Evolutionary conservation across 768 basidiomycete species (phyloP), one percentile per base, ranked within the genome.

Genomic region (Phlebiopsis gigantea): DNA sequence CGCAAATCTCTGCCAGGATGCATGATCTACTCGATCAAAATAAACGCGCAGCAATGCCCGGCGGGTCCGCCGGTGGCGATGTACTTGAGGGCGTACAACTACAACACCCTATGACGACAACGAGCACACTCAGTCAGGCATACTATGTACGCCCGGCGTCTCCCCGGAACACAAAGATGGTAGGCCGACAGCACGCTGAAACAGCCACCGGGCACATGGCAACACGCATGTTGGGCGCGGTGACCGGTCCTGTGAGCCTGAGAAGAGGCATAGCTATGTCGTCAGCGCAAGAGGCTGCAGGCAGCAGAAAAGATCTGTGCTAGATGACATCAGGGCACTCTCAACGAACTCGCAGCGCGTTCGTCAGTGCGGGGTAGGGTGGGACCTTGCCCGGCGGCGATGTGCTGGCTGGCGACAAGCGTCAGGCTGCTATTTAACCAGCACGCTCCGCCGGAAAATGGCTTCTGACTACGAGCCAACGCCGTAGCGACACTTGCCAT

Each of bases 321-420:
- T 4, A 9, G 50, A 51, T 51, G 50, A 51, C 50, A 51, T 51
- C 50, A 51, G 50, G 30, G 30, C 31, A 7, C 34, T 3, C 8
- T 21, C 31, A 51, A 29, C 46, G 28, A 26, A 5, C 50, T 41
- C 34, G 50, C 50, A 51, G 39, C 31, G 31, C 50, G 50, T 51
- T 51, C 50, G 50, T 51, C 50, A 51, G 50, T 51, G 50, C 31
- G 31, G 50, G 50, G 50, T 25, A 41, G 8, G 12, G 22, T 41
- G 9, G 34, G 19, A 24, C 2, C 3, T 2, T 14, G 31, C 8
- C 34, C 8, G n/a, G 19, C 50, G 26, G 3, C 50, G 31, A 3
- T 3, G 22, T 2, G 2, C 6, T 1, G 5, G 46, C 22, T 12
- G 31, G 19, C 10, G 4, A 21, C 15, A 29, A 29, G 47, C 31